A percentile compares a stretch with the other conserved stretches of the same genome.
These are phyloP conservation scores for Vanrija humicola DNA, from an alignment of 1,284 basidiomycete genomes.

Conservation along the genomic window DNA sequence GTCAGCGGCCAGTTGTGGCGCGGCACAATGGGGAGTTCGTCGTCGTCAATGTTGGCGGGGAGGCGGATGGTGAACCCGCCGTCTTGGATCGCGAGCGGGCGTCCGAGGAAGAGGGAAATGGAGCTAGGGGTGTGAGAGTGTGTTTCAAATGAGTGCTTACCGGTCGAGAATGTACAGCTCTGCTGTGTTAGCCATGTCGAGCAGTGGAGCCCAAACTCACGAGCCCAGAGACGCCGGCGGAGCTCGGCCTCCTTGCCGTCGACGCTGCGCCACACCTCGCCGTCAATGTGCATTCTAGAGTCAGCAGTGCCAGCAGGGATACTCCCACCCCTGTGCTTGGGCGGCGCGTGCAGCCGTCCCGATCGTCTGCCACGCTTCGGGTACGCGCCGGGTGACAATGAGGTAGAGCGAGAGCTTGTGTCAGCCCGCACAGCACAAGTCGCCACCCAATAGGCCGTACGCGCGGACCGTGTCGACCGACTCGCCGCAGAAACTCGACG, in stretches of 20 bases:
- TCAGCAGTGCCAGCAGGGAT: not conserved
- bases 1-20: conserved; percentile 17
- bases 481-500: conserved; percentile 29
- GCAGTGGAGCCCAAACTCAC: conserved; percentile 14
- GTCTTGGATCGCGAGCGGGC: conserved; percentile 33
- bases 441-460: conserved; percentile 19
- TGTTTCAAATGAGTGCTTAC: conserved; percentile 2
- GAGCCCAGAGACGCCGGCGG: conserved; percentile 33
- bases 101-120: conserved; percentile 33
- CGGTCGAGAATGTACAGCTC: conserved; percentile 33
- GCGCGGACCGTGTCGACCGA: conserved; percentile 33
- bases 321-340: conserved; percentile 32
- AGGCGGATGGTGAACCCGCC: conserved; percentile 21
- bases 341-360: conserved; percentile 24
- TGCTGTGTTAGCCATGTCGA: conserved; percentile 5
- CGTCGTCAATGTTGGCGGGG: conserved; percentile 29
- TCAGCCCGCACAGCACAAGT: not conserved
- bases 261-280: conserved; percentile 20
- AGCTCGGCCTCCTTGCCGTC: conserved; percentile 27
- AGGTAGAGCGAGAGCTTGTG: conserved; percentile 28
- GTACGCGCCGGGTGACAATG: conserved; percentile 24
- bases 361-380: conserved; percentile 34
- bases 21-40: conserved; percentile 17
- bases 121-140: conserved; percentile 17
- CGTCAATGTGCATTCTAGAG: conserved; percentile 33